Base-by-base conservation (phyloP, 2,329 filamentous ascomycete species). In the Cadophora luteo-olivacea region DNA sequence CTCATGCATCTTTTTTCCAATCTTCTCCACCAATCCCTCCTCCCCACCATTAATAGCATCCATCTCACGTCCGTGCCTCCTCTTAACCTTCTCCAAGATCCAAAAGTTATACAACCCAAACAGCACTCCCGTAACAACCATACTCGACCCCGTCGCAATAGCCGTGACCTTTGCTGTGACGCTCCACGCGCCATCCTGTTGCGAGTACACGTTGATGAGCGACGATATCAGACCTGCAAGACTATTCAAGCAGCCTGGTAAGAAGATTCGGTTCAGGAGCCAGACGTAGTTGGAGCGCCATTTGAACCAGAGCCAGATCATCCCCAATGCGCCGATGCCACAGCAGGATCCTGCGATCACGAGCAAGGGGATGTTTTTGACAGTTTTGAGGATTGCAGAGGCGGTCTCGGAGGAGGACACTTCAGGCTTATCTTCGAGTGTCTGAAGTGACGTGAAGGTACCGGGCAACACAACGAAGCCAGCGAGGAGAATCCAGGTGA, bases 381-480 rank as follows among this genome's bases (percentile, higher is more conserved):
- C 67, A 1, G 65, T 57, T 16, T 61, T 49, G 7, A 76, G 38
- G 22, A 77, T 68, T 0, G 61, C 49, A 5, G 52, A 51, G 3
- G 69, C 69, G 3, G 71, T 60, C 11, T 66, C 64, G 33, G 68
- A 65, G 36, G 64, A 60, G 12, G 61, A 36, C 38, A 65, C 48
- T 25, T 49, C 49, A 6, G 66, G n/a, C 11, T 66, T 60, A 22
- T 66, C 41, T 48, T 54, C 51, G 16, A 71, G 49, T 2, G 29
- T 65, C 12, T 61, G 63, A n/a, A 77, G 16, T 12, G 65, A 68
- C 7, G 75, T 75, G 70, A 76, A 78, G 14, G 76, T 76, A 2
- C 74, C 74, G 0, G 76, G 76, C 68, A 77, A 73, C 52, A 77
- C 72, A 1, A 78, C 62, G 66, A 76, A 77, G 38, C 75, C 75